A percentile compares a stretch with the other conserved stretches of the same genome.
Conservation (phyloP, 208 protist genomes). For the Leishmania guyanensis region DNA sequence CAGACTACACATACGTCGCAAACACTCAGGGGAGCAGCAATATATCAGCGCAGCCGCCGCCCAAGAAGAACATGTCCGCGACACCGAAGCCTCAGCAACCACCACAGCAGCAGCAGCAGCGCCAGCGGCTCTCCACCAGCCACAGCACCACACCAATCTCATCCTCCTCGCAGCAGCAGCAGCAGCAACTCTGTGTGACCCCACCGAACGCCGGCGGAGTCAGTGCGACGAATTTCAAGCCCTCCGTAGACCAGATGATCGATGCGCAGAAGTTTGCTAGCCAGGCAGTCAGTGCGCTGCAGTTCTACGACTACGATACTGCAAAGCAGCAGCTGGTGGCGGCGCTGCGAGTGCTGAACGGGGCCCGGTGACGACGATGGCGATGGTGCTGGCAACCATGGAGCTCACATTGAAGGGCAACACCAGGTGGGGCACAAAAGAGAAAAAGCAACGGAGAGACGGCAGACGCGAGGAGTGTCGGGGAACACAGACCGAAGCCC, state of each 20-base stretch:
- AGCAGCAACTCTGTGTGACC: conserved; percentile 14
- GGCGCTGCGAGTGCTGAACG: conserved; percentile 52
- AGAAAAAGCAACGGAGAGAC: neutral
- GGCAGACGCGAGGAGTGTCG: neutral
- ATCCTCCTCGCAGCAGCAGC: neutral
- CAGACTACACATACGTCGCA: conserved; percentile 12
- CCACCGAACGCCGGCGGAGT: conserved; percentile 1
- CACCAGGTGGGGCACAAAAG: neutral
- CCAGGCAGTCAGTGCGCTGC: conserved; percentile 74
- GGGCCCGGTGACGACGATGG: conserved; percentile 9
- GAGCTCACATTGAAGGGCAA: neutral
- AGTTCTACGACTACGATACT: conserved; percentile 77
- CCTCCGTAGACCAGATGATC: conserved; percentile 74
- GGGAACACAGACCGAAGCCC: neutral
- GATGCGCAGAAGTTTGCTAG: conserved; percentile 77
- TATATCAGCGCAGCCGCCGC: neutral
- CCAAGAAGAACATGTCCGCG: neutral
- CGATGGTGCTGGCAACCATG: neutral
- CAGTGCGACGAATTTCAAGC: conserved; percentile 14
- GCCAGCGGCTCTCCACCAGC: neutral
- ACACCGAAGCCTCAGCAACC: neutral
- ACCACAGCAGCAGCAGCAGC: neutral
- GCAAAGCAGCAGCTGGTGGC: conserved; percentile 54
- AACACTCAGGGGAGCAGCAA: neutral
- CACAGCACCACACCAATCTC: neutral